Base-by-base conservation (phyloP, 345 rosid genomes). In the Eucalyptus pauciflora region DNA sequence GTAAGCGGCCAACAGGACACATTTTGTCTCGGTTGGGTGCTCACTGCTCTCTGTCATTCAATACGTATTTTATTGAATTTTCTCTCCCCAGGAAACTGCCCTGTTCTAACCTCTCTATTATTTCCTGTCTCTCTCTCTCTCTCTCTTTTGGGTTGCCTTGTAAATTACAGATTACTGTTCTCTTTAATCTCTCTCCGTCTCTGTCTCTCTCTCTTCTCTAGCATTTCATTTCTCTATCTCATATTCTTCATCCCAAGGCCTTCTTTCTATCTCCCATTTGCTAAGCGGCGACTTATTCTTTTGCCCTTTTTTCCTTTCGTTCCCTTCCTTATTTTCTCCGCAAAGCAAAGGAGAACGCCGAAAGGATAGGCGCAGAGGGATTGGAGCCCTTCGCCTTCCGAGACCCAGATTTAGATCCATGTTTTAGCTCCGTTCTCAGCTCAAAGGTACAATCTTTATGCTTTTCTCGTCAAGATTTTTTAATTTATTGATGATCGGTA, bases 331-430 rank as follows among this genome's bases (percentile, higher is more conserved):
- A 45, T 58, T 37, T 67, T 67, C 54, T 50, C 52, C 76, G 56
- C 51, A 48, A 85, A 85, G 86, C 86, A 27, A 85, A 85, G 48
- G 83, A 76, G 83, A 41, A 37, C 83, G 14, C 8, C 83, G 48
- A 41, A 27, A 48, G 48, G 48, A 71, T 76, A 76, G 83, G 24
- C 46, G 13, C 8, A 37, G 81, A 37, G 81, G 41, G 27, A 76
- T 37, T 76, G 46, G 43, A 24, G 8, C 46, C 83, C 83, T 76
- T 76, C 48, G 83, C 15, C 48, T 49, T 50, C 62, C 50, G 29
- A 88, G 87, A 88, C 91, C 91, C 45, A 49, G 88, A 89, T 93
- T 90, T 90, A 94, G 92, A 90, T 90, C 92, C 83, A 76, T 76
- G 33, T 43, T 25, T 15, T 86, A 54, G 62, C 86, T 50, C 37